A percentile compares a stretch with the other conserved stretches of the same genome.
phyloP scores from a whole-genome alignment of 306 rosid genomes.

The Glycine tomentella region DNA sequence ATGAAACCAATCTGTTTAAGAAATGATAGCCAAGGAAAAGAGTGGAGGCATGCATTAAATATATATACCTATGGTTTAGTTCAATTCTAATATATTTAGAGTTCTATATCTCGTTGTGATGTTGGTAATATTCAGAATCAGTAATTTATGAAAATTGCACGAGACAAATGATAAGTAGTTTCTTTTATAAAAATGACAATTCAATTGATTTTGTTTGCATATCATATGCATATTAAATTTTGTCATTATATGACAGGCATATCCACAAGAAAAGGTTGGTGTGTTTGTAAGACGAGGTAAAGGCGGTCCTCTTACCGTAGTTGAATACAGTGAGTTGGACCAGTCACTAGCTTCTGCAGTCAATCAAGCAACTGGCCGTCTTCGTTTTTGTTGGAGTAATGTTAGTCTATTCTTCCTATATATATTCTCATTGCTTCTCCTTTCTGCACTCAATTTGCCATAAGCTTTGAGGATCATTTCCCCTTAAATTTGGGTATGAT shows the following conservation, averaged over 20 bases:
- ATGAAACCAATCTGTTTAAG: slow-evolving; percentile 20
- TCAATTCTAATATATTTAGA: slow-evolving; percentile 28
- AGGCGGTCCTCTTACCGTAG: slow-evolving; percentile 97
- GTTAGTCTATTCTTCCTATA: slow-evolving; percentile 57
- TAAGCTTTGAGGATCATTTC: slow-evolving; percentile 29
- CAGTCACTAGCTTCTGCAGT: slow-evolving; percentile 77
- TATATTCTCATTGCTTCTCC: slow-evolving; percentile 38
- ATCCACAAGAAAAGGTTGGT: slow-evolving; percentile 99
- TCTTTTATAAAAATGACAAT: not conserved
- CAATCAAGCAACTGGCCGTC: slow-evolving; percentile 96
- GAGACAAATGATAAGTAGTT: slow-evolving; percentile 11
- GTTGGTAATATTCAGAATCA: slow-evolving; percentile 4
- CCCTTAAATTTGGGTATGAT: slow-evolving; percentile 27
- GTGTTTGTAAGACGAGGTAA: slow-evolving; percentile 95
- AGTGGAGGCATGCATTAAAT: slow-evolving; percentile 5
- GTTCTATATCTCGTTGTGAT: not conserved
- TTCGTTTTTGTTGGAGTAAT: slow-evolving; percentile 98
- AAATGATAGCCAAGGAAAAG: slow-evolving; percentile 20
- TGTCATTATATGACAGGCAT: slow-evolving; percentile 68
- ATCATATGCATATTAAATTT: slow-evolving; percentile 27
- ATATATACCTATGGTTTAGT: not conserved
- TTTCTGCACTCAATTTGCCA: slow-evolving; percentile 34
- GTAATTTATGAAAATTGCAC: slow-evolving; percentile 24
- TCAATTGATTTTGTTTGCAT: not conserved
- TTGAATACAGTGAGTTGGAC: slow-evolving; percentile 96